A percentile compares a stretch with the other conserved stretches of the same genome.
These are phyloP conservation scores for Magnaporthiopsis poae DNA, from an alignment of 2,329 filamentous ascomycete species.

Conservation along the genomic window DNA sequence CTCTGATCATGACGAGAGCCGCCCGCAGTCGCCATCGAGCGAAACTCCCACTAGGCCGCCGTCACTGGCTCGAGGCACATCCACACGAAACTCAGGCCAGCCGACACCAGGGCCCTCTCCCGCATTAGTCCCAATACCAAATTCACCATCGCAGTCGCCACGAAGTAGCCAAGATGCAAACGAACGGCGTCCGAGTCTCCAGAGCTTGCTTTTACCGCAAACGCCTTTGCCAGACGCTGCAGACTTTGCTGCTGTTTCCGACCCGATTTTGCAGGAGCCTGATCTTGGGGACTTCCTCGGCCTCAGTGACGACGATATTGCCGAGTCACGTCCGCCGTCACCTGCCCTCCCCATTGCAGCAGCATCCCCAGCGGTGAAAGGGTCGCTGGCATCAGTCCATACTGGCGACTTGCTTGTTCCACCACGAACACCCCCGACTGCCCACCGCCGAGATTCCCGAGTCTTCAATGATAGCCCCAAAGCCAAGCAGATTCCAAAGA, in stretches of 20 bases:
- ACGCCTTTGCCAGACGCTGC: neutral
- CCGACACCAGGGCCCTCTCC: conserved; percentile 15
- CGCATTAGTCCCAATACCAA: conserved; percentile 9
- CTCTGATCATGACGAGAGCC: conserved; percentile 11
- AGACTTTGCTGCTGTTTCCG: conserved; percentile 11
- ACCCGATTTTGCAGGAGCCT: conserved; percentile 37
- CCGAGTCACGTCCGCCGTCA: conserved; percentile 26
- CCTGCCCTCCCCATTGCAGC: neutral
- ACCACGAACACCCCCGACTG: conserved; percentile 7
- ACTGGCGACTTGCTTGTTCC: conserved; percentile 7
- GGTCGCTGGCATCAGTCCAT: neutral
- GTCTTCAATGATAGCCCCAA: neutral
- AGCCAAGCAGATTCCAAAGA: conserved; percentile 15
- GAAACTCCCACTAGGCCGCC: neutral
- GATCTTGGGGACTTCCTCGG: conserved; percentile 43
- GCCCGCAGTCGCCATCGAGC: neutral
- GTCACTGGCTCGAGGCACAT: neutral
- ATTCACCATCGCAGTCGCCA: conserved; percentile 9
- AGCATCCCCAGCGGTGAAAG: neutral
- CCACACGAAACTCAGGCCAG: neutral
- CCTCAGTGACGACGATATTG: conserved; percentile 49
- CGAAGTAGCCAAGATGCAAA: conserved; percentile 1
- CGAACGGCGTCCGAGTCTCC: conserved; percentile 14
- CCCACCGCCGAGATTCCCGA: conserved; percentile 6
- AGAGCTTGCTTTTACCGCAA: conserved; percentile 9